These are phyloP conservation scores for Cenococcum geophilum DNA, from an alignment of 495 filamentous ascomycete species.

Conservation along the genomic window DNA sequence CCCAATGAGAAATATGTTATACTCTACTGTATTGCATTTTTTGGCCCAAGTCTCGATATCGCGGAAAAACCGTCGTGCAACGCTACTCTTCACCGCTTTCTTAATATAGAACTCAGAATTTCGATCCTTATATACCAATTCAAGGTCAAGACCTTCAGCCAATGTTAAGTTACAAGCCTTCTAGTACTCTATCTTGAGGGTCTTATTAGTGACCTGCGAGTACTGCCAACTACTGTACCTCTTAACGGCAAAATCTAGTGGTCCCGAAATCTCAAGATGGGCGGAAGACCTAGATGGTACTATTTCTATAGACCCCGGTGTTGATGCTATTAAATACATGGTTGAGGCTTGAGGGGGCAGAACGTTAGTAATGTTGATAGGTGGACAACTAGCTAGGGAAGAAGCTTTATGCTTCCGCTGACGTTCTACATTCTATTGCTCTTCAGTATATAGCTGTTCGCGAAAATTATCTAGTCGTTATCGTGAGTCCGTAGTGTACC, in stretches of 20 bases:
- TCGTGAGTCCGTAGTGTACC: neutral
- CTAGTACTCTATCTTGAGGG: neutral
- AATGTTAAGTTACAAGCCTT: neutral
- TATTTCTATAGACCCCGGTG: neutral
- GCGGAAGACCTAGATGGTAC: neutral
- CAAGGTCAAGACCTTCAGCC: neutral
- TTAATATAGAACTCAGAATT: neutral
- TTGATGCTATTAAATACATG: neutral
- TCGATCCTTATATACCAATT: neutral
- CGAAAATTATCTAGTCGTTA: neutral
- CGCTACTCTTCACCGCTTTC: neutral
- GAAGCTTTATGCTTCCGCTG: neutral
- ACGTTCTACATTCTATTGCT: neutral
- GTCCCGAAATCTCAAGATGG: neutral
- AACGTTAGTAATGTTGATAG: constrained; percentile 12
- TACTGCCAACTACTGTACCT: neutral
- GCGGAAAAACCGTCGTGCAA: neutral
- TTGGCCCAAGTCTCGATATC: neutral
- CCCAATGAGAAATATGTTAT: neutral
- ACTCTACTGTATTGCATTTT: constrained; percentile 1
- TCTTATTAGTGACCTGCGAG: constrained; percentile 3
- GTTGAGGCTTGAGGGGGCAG: constrained; percentile 1
- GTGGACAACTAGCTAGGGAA: neutral
- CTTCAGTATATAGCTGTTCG: neutral
- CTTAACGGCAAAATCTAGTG: neutral